These are phyloP conservation scores for Elaeis guineensis DNA, from an alignment of 176 grass and related monocot genomes.

Conservation along the genomic window DNA sequence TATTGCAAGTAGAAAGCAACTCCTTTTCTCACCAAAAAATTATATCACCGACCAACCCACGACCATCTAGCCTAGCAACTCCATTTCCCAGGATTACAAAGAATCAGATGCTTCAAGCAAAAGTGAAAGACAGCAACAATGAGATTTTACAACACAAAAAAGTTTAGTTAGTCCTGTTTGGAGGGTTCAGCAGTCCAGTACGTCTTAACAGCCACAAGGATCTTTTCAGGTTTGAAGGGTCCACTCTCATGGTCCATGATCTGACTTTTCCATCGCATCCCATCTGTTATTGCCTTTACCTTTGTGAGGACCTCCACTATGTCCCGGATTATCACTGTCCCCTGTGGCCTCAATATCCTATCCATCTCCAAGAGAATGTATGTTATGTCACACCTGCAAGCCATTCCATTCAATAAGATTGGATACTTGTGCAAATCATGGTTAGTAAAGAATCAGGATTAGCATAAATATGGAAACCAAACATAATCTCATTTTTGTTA, in stretches of 20 bases:
- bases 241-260: conserved; percentile 12
- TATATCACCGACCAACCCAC: too few relatives aligned
- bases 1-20: too few relatives aligned
- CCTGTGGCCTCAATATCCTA: conserved; percentile 16
- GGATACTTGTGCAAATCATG: too few relatives aligned
- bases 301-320: neutral
- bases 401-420: neutral
- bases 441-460: too few relatives aligned
- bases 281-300: conserved; percentile 4
- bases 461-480: too few relatives aligned
- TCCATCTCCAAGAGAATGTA: conserved; percentile 21
- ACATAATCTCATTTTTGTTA: too few relatives aligned
- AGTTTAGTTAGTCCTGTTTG: neutral
- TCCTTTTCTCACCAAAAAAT: too few relatives aligned
- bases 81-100: too few relatives aligned
- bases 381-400: conserved; percentile 9
- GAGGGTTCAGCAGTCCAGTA: conserved; percentile 13
- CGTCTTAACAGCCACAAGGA: conserved; percentile 11
- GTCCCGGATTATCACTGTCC: conserved; percentile 9
- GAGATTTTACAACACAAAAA: too few relatives aligned
- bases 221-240: conserved; percentile 14
- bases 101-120: too few relatives aligned
- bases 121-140: too few relatives aligned
- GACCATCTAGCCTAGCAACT: too few relatives aligned
- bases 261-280: conserved; percentile 13